A percentile compares a stretch with the other conserved stretches of the same genome.
Conservation (phyloP, 2,329 filamentous ascomycete species). For the Phoma sp. region DNA sequence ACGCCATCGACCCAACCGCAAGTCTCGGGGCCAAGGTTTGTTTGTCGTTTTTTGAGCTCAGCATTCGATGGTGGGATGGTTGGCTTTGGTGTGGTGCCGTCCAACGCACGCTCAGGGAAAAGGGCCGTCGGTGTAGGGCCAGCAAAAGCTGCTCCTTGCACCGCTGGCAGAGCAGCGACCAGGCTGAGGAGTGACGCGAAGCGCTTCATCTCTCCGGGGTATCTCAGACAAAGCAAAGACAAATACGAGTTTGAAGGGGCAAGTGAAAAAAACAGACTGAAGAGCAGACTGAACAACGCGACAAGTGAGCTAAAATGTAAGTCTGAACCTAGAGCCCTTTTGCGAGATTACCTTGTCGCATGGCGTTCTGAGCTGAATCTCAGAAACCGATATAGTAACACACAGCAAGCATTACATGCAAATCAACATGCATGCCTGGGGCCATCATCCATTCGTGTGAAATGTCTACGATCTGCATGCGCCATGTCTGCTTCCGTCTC, state of each 20-base stretch:
- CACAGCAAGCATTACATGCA: background rate
- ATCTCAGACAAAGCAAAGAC: too few relatives aligned
- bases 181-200: constrained; percentile 16
- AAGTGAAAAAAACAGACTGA: background rate
- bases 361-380: constrained; percentile 13
- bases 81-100: constrained; percentile 28
- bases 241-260: background rate
- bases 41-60: constrained; percentile 29
- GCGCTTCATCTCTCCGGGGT: constrained; percentile 12
- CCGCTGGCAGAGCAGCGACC: constrained; percentile 24
- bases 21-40: constrained; percentile 20
- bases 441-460: background rate
- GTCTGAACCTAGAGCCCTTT: background rate
- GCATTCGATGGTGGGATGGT: constrained; percentile 30
- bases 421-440: background rate
- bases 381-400: constrained; percentile 2
- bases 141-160: constrained; percentile 29
- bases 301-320: background rate
- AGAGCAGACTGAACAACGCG: background rate
- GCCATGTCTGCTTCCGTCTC: background rate
- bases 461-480: background rate
- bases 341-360: background rate
- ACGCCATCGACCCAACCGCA: constrained; percentile 37
- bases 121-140: constrained; percentile 28
- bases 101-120: constrained; percentile 16